Evolutionary conservation across 768 basidiomycete species (phyloP).

Genomic region (Mycena sanguinolenta): DNA sequence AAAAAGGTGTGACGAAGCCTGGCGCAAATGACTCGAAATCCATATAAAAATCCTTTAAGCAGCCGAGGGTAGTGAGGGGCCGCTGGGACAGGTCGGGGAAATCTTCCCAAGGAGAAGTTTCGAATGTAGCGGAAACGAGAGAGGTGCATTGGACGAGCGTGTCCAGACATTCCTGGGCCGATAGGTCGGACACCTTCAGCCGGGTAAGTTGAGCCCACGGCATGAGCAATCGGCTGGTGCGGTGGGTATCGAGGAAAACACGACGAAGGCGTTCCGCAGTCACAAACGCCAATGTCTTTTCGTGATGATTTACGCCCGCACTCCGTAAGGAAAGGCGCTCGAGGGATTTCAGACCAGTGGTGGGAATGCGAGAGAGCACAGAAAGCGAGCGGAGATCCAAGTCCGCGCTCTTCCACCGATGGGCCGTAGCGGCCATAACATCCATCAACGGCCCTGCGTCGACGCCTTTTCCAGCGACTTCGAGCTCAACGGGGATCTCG

Average conservation of each 20-base stretch:
- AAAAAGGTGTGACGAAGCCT: conserved; percentile 9
- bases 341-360: not conserved
- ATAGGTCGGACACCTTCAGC: not conserved
- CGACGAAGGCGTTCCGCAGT: not conserved
- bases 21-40: not conserved
- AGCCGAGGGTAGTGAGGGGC: not conserved
- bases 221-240: not conserved
- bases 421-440: not conserved
- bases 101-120: not conserved
- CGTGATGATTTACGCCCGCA: not conserved
- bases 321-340: not conserved
- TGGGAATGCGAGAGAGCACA: not conserved
- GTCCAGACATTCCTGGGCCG: conserved; percentile 2
- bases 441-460: conserved; percentile 6
- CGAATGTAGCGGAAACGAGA: not conserved
- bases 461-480: not conserved
- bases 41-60: not conserved
- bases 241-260: not conserved
- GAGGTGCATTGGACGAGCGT: conserved; percentile 13
- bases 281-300: not conserved
- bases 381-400: not conserved
- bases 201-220: conserved; percentile 26
- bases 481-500: not conserved
- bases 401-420: conserved; percentile 1
- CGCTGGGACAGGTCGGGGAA: not conserved